Conservation (phyloP, 805 yeast species). For the Yarrowia sp. region DNA sequence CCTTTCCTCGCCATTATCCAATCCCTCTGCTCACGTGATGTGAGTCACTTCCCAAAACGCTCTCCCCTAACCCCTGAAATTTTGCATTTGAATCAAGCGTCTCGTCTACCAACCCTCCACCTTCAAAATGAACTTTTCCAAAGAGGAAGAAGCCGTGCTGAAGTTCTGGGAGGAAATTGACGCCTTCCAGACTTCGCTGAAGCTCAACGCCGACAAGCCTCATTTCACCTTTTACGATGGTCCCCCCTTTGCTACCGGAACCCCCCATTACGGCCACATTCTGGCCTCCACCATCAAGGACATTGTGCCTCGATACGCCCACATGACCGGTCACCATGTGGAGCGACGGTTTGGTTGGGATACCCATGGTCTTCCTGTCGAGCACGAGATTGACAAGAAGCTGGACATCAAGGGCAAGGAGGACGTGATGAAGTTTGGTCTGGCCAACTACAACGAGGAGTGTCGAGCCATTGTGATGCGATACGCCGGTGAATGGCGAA, state of each 20-base stretch:
- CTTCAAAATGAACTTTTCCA: slow-evolving; percentile 64
- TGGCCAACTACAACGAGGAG: slow-evolving; percentile 90
- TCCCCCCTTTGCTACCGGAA: slow-evolving; percentile 99
- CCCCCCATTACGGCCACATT: slow-evolving; percentile 98
- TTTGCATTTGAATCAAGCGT: neutral
- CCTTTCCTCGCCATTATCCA: too few species aligned
- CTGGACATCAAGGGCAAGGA: slow-evolving; percentile 91
- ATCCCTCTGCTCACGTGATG: neutral
- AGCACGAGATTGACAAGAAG: slow-evolving; percentile 98
- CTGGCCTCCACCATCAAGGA: slow-evolving; percentile 97
- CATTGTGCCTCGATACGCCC: slow-evolving; percentile 95
- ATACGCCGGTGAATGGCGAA: slow-evolving; percentile 94
- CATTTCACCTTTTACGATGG: slow-evolving; percentile 96
- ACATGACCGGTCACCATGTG: slow-evolving; percentile 95
- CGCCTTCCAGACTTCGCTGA: slow-evolving; percentile 89
- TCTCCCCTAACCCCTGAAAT: slow-evolving; percentile 32
- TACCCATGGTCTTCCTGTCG: slow-evolving; percentile 98
- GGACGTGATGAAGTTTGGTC: slow-evolving; percentile 93
- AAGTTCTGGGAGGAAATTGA: slow-evolving; percentile 86
- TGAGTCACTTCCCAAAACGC: slow-evolving; percentile 21
- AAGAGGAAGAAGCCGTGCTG: slow-evolving; percentile 84
- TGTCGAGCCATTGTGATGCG: slow-evolving; percentile 98
- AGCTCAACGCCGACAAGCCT: slow-evolving; percentile 83
- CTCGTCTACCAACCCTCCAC: too few species aligned
- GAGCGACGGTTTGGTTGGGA: slow-evolving; percentile 99